Evolutionary conservation across 73 alveolate species (phyloP).

Genomic region (Stentor roeselii): DNA sequence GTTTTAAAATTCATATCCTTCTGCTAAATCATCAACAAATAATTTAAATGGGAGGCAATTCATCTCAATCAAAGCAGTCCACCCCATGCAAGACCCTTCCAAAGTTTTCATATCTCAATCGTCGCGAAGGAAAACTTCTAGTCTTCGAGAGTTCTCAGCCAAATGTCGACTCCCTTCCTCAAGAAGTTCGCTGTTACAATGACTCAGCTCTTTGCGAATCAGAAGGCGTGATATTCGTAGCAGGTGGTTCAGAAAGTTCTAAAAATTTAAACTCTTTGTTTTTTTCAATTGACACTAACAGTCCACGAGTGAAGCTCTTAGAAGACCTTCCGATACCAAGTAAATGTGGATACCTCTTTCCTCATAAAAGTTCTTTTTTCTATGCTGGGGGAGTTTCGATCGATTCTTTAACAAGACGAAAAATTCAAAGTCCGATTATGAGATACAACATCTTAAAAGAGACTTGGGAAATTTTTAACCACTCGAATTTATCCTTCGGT

Average conservation of each 20-base stretch:
- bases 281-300: not conserved
- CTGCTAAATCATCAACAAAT: no score
- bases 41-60: no score
- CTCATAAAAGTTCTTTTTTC: no score
- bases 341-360: not conserved
- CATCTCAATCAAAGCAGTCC: no score
- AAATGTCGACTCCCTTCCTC: not conserved
- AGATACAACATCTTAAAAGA: not conserved
- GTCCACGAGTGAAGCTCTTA: not conserved
- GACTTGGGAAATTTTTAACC: not conserved
- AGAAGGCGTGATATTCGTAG: not conserved
- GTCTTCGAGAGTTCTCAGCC: not conserved
- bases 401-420: not conserved
- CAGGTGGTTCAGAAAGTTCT: not conserved
- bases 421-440: not conserved
- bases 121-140: not conserved
- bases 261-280: no score
- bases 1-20: no score
- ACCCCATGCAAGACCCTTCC: no score
- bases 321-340: not conserved
- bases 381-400: not conserved
- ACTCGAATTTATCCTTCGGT: no score
- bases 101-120: not conserved
- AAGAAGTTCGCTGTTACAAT: not conserved
- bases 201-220: not conserved